Evolutionary conservation across 306 rosid genomes (phyloP).

Genomic region (Ochetophila trinervis): DNA sequence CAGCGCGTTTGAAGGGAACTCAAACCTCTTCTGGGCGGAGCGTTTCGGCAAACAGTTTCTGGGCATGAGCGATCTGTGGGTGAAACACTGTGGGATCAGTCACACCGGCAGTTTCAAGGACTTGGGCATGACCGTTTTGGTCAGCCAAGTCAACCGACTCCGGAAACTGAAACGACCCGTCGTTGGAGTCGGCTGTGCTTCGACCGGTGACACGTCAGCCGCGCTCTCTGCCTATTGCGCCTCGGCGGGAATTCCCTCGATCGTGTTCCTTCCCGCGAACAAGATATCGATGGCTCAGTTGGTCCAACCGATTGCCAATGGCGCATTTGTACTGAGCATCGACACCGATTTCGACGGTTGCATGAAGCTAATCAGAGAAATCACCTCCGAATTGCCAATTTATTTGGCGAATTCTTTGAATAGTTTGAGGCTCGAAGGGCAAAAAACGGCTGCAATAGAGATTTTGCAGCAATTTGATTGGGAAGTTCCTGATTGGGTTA

Average conservation of each 20-base stretch:
- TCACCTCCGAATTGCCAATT: constrained; percentile 69
- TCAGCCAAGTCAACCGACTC: constrained; percentile 76
- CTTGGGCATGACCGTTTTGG: constrained; percentile 77
- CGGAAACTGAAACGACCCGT: constrained; percentile 55
- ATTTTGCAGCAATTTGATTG: constrained; percentile 81
- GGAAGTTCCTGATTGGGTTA: constrained; percentile 90
- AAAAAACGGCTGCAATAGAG: constrained; percentile 82
- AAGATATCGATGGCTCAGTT: constrained; percentile 75
- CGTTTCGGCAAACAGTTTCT: constrained; percentile 72
- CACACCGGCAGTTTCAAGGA: constrained; percentile 84
- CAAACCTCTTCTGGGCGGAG: constrained; percentile 87
- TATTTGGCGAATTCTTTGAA: constrained; percentile 76
- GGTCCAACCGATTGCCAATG: constrained; percentile 79
- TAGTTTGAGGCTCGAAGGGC: constrained; percentile 74
- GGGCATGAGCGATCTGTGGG: constrained; percentile 85
- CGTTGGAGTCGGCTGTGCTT: constrained; percentile 78
- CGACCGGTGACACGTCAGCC: constrained; percentile 78
- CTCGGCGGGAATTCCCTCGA: constrained; percentile 72
- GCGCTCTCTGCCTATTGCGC: constrained; percentile 85
- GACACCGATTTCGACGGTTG: constrained; percentile 84
- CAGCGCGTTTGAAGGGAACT: constrained; percentile 75
- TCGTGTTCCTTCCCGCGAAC: constrained; percentile 78
- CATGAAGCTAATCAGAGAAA: constrained; percentile 75
- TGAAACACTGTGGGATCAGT: constrained; percentile 74
- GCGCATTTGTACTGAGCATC: constrained; percentile 68